Base-by-base conservation (phyloP, 2,329 filamentous ascomycete species). In the Trematosphaeria pertusa region DNA sequence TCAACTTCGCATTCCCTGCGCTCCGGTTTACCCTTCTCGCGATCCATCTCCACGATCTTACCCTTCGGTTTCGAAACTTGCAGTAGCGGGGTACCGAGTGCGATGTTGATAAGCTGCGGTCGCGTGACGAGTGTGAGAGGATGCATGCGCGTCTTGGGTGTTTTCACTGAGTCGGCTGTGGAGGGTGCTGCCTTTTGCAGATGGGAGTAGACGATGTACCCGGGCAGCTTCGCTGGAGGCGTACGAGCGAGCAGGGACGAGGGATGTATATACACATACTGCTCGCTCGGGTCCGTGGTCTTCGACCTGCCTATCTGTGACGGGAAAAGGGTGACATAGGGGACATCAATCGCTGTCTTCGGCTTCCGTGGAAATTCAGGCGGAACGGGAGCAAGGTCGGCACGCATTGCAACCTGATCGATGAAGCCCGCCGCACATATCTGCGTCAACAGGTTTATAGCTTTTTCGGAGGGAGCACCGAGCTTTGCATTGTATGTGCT, bases 401-500 rank as follows among this genome's bases (percentile, higher is more conserved):
- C 90, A 50, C 94, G 89, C 59, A 97, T 91, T 35, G 94, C 94
- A 31, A 99, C 83, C 59, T 97, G 89, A 72, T 99, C 94, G 63
- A 97, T 85, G 75, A 97, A 97, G 1, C 93, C 94, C 0, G 91
- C 88, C 0, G 93, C 90, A 17, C 90, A 86, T 75, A 97, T 95
- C 67, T 97, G 90, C 70, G 95, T 96, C 20, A 99, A 78, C 1
- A 90, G 85, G 36, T 86, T 86, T 20, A 95, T 77, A 64, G 71
- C 87, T 56, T 86, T 87, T 5, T 85, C 75, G 0, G 83, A 82
- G 77, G 81, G 76, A 66, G 85, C 67, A 69, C 82, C 72, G 74
- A 93, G 57, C 73, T 80, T 50, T 5, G 75, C 42, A 22, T 74
- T 59, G 56, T 77, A 79, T 4, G 69, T 63, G 6, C 54, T 52